Evolutionary conservation across 768 basidiomycete genomes (phyloP).

Genomic region (Leccinum subtestaceum): DNA sequence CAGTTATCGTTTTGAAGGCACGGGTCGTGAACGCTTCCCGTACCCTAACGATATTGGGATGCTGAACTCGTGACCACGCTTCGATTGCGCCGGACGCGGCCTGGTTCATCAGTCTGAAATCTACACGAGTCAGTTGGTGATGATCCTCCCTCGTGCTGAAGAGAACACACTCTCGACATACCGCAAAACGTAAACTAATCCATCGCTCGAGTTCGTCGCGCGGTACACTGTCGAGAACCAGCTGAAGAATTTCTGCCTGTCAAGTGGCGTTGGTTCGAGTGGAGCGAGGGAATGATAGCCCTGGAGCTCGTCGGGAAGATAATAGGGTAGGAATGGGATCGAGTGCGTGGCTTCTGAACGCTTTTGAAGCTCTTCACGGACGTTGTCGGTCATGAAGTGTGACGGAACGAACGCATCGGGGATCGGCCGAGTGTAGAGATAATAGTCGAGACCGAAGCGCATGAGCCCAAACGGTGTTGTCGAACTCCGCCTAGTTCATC

Average conservation of each 20-base stretch:
- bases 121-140: conserved; percentile 38
- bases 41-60: conserved; percentile 81
- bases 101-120: conserved; percentile 80
- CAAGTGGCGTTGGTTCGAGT: conserved; percentile 56
- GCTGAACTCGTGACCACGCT: conserved; percentile 77
- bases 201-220: conserved; percentile 75
- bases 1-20: conserved; percentile 86
- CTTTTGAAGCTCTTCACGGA: conserved; percentile 56
- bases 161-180: conserved; percentile 74
- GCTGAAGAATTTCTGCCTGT: conserved; percentile 71
- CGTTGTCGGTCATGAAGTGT: conserved; percentile 85
- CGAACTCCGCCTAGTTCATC: conserved; percentile 31
- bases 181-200: conserved; percentile 70
- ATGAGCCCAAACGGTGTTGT: conserved; percentile 14
- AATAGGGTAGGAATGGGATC: conserved; percentile 41
- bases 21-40: conserved; percentile 94
- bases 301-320: conserved; percentile 82
- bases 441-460: conserved; percentile 62
- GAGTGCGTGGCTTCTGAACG: conserved; percentile 45
- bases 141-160: not conserved
- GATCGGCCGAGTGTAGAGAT: conserved; percentile 79
- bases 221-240: conserved; percentile 86
- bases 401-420: conserved; percentile 52
- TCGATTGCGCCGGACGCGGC: conserved; percentile 81
- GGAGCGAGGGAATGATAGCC: conserved; percentile 88